These are phyloP conservation scores for Elaeis guineensis DNA, from an alignment of 176 grass and related monocot species.

Conservation along the genomic window DNA sequence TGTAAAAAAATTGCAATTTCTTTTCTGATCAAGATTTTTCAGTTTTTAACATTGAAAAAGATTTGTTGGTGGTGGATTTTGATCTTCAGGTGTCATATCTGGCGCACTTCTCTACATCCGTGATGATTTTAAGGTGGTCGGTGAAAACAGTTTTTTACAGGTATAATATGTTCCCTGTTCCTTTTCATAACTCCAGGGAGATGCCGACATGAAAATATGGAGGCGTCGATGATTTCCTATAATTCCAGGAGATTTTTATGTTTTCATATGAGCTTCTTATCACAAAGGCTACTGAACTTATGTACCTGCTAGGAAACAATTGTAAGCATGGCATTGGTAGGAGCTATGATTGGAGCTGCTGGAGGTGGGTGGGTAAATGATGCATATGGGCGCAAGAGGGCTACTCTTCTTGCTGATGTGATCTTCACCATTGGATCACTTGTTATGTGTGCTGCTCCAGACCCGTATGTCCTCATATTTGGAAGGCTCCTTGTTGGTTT, in stretches of 20 bases:
- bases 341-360: constrained; percentile 80
- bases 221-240: too few species aligned
- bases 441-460: constrained; percentile 64
- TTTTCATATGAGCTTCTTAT: too few species aligned
- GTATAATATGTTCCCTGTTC: constrained; percentile 19
- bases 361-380: constrained; percentile 93
- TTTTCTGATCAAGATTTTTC: background rate
- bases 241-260: too few species aligned
- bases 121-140: constrained; percentile 66
- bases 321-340: constrained; percentile 93
- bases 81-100: constrained; percentile 74
- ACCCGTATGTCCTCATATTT: constrained; percentile 66
- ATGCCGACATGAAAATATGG: too few species aligned
- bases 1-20: too few species aligned
- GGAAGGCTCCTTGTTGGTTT: constrained; percentile 85
- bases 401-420: constrained; percentile 79
- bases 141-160: constrained; percentile 73
- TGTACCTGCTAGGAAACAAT: constrained; percentile 71
- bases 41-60: too few species aligned
- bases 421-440: constrained; percentile 74
- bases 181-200: too few species aligned
- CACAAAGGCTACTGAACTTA: background rate
- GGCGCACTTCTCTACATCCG: constrained; percentile 92
- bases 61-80: constrained; percentile 4
- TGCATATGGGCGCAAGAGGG: constrained; percentile 67